Conservation (phyloP, 2,329 filamentous ascomycete genomes). For the Alternaria gansuensis region DNA sequence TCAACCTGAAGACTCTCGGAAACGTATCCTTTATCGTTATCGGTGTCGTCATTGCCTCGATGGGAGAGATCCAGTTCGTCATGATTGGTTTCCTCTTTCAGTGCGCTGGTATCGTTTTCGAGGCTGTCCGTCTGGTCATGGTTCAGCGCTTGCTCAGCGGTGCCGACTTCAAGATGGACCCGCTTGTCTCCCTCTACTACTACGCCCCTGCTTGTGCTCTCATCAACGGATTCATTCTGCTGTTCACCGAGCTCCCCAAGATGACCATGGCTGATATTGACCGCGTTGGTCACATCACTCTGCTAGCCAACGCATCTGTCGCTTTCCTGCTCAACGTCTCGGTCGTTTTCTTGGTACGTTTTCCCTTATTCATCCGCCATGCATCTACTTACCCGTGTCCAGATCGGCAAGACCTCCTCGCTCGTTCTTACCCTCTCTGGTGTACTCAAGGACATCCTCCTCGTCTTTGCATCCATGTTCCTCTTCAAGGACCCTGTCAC, state of each 20-base stretch:
- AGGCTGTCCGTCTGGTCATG: constrained; percentile 84
- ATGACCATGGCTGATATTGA: constrained; percentile 75
- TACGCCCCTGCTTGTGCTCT: constrained; percentile 84
- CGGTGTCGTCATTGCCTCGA: constrained; percentile 91
- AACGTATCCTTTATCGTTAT: constrained; percentile 96
- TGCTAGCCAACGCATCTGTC: constrained; percentile 78
- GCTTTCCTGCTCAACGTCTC: constrained; percentile 86
- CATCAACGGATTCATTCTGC: constrained; percentile 79
- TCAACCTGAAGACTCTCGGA: constrained; percentile 84
- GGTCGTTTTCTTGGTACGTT: constrained; percentile 78
- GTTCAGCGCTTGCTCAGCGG: constrained; percentile 83
- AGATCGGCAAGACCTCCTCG: constrained; percentile 89
- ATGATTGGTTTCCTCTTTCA: constrained; percentile 82
- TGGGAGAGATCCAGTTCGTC: constrained; percentile 95
- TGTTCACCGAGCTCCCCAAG: constrained; percentile 76
- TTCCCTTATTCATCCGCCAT: constrained; percentile 46
- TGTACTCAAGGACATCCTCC: constrained; percentile 87
- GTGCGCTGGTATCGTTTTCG: constrained; percentile 79
- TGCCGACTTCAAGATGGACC: constrained; percentile 91
- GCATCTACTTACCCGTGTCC: constrained; percentile 26
- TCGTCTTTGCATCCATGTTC: constrained; percentile 80
- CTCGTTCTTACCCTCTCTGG: constrained; percentile 87
- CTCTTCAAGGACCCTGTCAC: constrained; percentile 82
- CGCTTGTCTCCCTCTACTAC: constrained; percentile 87
- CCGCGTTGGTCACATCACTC: constrained; percentile 74